Conservation (phyloP, 805 yeast genomes). For the Pachysolen tannophilus region DNA sequence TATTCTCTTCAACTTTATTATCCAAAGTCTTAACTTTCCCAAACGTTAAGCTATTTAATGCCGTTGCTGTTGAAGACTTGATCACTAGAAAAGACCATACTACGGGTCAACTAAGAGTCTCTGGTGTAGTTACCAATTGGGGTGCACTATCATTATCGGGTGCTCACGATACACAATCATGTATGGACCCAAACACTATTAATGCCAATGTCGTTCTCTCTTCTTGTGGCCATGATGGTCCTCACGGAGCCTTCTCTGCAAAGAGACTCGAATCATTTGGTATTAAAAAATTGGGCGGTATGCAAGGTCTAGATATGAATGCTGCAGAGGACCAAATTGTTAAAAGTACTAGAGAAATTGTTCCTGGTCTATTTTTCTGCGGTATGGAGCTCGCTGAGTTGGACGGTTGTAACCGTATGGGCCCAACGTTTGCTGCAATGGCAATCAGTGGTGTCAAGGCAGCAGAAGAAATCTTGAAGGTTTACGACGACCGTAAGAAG, state of each 20-base stretch:
- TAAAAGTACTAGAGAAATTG: constrained; percentile 56
- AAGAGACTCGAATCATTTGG: constrained; percentile 56
- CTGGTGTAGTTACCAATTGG: constrained; percentile 83
- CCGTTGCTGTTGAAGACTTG: constrained; percentile 74
- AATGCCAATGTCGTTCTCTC: constrained; percentile 58
- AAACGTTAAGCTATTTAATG: constrained; percentile 70
- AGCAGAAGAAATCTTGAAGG: constrained; percentile 40
- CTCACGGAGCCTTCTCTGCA: constrained; percentile 73
- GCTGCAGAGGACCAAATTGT: constrained; percentile 71
- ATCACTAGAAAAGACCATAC: constrained; percentile 57
- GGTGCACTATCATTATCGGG: constrained; percentile 51
- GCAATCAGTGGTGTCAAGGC: constrained; percentile 73
- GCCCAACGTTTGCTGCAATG: constrained; percentile 82
- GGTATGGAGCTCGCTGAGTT: constrained; percentile 79
- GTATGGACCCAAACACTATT: constrained; percentile 80
- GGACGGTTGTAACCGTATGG: constrained; percentile 76
- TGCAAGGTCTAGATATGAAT: constrained; percentile 78
- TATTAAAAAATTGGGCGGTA: constrained; percentile 45
- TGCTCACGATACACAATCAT: constrained; percentile 70
- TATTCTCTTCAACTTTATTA: constrained; percentile 63
- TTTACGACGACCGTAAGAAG: constrained; percentile 20
- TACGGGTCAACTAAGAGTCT: constrained; percentile 53
- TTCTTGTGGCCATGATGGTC: constrained; percentile 79
- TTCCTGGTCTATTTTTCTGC: constrained; percentile 55
- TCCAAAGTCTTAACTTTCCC: constrained; percentile 66